Evolutionary conservation across 2,329 filamentous ascomycete species (phyloP).

Genomic region (Alternaria novae-zelandiae): DNA sequence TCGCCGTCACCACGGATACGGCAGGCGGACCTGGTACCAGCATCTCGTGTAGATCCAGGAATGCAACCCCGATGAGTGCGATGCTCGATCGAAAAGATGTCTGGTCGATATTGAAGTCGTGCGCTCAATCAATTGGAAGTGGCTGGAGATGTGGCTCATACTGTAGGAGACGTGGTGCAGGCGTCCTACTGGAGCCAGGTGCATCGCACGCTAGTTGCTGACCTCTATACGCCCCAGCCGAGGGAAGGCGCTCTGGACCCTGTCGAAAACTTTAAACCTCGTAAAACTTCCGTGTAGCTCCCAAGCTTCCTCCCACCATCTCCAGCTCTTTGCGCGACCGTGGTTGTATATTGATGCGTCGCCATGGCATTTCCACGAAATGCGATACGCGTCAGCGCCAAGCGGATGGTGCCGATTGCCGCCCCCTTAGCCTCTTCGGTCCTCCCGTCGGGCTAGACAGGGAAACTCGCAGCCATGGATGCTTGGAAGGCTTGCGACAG

Average conservation of each 20-base stretch:
- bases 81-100: not conserved
- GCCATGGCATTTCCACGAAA: conserved; percentile 3
- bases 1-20: not conserved
- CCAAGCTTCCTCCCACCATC: not conserved
- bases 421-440: conserved; percentile 27
- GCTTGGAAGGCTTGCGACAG: conserved; percentile 9
- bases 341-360: not conserved
- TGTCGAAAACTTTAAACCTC: not conserved
- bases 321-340: not conserved
- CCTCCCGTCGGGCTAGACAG: conserved; percentile 9
- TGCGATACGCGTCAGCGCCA: conserved; percentile 30
- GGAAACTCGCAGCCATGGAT: conserved; percentile 17
- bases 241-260: not conserved
- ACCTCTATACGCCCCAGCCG: not conserved
- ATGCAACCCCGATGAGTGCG: not conserved
- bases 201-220: not conserved
- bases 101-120: not conserved
- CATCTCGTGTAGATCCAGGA: not conserved
- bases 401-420: conserved; percentile 26
- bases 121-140: not conserved
- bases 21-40: not conserved
- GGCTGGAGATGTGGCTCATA: not conserved
- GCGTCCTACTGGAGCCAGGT: not conserved
- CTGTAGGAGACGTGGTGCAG: not conserved
- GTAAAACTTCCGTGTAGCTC: not conserved